A percentile compares a stretch with the other conserved stretches of the same genome.
phyloP scores from a whole-genome alignment of 2,329 filamentous ascomycete genomes.

The Colletotrichum tanaceti region DNA sequence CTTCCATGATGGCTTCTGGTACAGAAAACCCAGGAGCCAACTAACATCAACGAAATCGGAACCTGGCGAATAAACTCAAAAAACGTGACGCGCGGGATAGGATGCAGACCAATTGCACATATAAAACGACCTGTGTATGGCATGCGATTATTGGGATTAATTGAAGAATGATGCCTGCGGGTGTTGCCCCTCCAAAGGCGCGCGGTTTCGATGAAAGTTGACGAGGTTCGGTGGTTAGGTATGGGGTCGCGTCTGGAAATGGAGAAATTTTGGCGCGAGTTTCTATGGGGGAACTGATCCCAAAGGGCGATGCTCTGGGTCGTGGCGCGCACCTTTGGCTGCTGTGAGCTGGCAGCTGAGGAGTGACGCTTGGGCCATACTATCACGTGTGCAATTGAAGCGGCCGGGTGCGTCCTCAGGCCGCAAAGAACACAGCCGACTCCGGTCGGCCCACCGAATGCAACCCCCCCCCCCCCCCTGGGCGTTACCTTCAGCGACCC shows the following conservation, averaged over 20 bases:
- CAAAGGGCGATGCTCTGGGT: not conserved
- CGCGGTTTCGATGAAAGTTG: conserved; percentile 33
- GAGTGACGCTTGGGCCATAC: not conserved
- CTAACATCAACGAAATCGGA: conserved; percentile 25
- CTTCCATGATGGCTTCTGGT: conserved; percentile 64
- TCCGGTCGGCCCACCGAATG: not conserved
- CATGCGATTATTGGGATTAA: conserved; percentile 28
- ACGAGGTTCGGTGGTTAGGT: conserved; percentile 28
- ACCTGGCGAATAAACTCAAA: conserved; percentile 22
- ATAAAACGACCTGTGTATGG: conserved; percentile 3
- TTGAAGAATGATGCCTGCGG: conserved; percentile 25
- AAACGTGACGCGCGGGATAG: conserved; percentile 32
- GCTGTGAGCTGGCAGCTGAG: not conserved
- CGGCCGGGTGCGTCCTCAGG: conserved; percentile 6
- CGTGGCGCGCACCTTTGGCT: conserved; percentile 4
- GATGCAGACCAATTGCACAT: conserved; percentile 21
- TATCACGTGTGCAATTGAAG: not conserved
- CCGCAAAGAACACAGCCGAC: conserved; percentile 10
- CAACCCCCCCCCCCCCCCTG: too few relatives aligned
- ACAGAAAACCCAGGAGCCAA: conserved; percentile 38
- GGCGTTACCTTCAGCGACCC: not conserved
- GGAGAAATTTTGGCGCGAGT: conserved; percentile 56
- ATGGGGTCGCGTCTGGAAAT: conserved; percentile 45
- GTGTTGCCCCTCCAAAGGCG: conserved; percentile 30
- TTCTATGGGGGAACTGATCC: conserved; percentile 19